A percentile compares a stretch with the other conserved stretches of the same genome.
Evolutionary conservation across 176 grass and related monocot species (phyloP).

Genomic region (Pontederia paniculata): DNA sequence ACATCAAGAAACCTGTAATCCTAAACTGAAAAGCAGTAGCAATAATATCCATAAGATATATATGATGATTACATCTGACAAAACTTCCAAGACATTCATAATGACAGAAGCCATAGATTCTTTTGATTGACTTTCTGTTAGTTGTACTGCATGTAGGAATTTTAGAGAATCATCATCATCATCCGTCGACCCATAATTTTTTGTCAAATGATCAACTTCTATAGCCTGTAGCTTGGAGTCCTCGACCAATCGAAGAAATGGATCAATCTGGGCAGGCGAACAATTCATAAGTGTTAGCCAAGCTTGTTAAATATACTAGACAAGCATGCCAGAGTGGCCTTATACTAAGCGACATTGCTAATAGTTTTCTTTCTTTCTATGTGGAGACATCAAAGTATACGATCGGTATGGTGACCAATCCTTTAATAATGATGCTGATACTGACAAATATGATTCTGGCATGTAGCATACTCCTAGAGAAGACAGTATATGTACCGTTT

Average conservation of each 20-base stretch:
- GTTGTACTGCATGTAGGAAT: constrained; percentile 65
- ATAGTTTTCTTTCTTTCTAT: too few relatives aligned
- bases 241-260: constrained; percentile 74
- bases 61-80: constrained; percentile 58
- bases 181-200: constrained; percentile 76
- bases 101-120: constrained; percentile 84
- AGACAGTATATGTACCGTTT: constrained; percentile 37
- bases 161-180: constrained; percentile 58
- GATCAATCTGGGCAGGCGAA: constrained; percentile 52
- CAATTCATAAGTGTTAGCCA: constrained; percentile 7
- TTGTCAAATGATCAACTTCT: constrained; percentile 29
- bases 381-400: too few relatives aligned
- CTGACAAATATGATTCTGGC: not conserved
- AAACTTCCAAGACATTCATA: constrained; percentile 59
- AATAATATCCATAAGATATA: not conserved
- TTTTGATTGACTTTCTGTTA: constrained; percentile 77
- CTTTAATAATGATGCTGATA: too few relatives aligned
- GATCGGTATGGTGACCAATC: too few relatives aligned
- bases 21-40: constrained; percentile 9
- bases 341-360: too few relatives aligned
- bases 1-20: constrained; percentile 16
- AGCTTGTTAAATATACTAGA: not conserved
- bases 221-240: constrained; percentile 74
- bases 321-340: too few relatives aligned
- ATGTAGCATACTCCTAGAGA: not conserved